phyloP scores from a whole-genome alignment of 2,329 filamentous ascomycete species.

The Penicillium rolfsii region DNA sequence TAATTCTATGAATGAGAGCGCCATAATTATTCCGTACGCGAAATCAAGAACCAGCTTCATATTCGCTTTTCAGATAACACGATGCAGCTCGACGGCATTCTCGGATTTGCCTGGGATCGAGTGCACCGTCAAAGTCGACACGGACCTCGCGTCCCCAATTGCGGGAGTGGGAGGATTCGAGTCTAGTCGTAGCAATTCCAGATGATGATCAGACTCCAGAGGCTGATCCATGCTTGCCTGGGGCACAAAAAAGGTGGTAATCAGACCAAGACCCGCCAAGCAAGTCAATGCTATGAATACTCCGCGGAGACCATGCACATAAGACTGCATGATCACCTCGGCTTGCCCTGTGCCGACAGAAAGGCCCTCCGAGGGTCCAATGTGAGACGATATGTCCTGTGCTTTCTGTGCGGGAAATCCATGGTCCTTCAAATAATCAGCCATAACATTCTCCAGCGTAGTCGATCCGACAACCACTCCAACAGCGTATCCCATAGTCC shows the following conservation, averaged over 20 bases:
- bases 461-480: constrained; percentile 14
- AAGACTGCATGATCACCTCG: constrained; percentile 3
- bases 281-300: constrained; percentile 12
- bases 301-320: constrained; percentile 9
- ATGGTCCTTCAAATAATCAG: constrained; percentile 4
- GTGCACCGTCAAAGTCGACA: constrained; percentile 1
- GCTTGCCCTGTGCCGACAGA: background rate
- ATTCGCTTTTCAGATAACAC: constrained; percentile 1
- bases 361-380: constrained; percentile 2
- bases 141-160: background rate
- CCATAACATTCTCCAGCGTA: constrained; percentile 4
- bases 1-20: background rate
- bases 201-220: constrained; percentile 13
- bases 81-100: background rate
- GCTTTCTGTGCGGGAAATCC: constrained; percentile 10
- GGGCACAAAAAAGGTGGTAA: constrained; percentile 5
- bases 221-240: constrained; percentile 12
- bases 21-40: background rate
- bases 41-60: constrained; percentile 3
- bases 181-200: background rate
- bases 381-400: constrained; percentile 4
- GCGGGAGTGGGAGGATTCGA: background rate
- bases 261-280: constrained; percentile 8
- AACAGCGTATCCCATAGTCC: constrained; percentile 15
- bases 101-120: background rate